A percentile compares a stretch with the other conserved stretches of the same genome.
These are phyloP conservation scores for Suillus paluster DNA, from an alignment of 768 basidiomycete species.

Conservation along the genomic window DNA sequence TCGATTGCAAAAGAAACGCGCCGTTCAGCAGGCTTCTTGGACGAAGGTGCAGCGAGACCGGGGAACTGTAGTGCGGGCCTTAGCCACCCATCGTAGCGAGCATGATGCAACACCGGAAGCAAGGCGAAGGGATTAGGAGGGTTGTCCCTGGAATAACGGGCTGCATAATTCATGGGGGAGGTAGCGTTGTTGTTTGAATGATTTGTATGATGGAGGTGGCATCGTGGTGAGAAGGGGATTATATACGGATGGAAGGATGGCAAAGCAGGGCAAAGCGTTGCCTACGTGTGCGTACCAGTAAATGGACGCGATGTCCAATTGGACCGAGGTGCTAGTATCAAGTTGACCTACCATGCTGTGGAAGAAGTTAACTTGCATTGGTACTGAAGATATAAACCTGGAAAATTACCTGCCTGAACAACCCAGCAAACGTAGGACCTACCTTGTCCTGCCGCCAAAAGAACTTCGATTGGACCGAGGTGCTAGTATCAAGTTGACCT, in stretches of 20 bases:
- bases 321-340: no score
- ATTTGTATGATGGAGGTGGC: background rate
- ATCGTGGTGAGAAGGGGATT: background rate
- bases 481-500: no score
- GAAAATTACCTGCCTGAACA: background rate
- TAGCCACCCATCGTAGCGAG: conserved; percentile 8
- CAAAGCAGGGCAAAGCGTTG: no score
- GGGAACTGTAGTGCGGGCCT: background rate
- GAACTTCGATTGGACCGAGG: no score
- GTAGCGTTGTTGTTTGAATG: background rate
- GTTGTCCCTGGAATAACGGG: background rate
- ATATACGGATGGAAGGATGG: conserved; percentile 10
- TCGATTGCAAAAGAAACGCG: background rate
- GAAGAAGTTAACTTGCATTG: background rate
- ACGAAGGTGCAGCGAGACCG: background rate
- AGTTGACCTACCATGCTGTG: background rate
- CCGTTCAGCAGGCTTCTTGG: background rate
- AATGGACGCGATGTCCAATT: background rate
- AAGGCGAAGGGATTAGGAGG: background rate
- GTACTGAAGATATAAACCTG: background rate
- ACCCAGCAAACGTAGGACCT: no score
- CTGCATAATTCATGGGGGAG: background rate
- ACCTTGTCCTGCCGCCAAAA: no score
- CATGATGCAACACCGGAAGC: background rate
- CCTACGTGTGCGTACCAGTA: no score